A percentile compares a stretch with the other conserved stretches of the same genome.
Evolutionary conservation across 495 filamentous ascomycete species (phyloP).

Genomic region (Podospora sp.): DNA sequence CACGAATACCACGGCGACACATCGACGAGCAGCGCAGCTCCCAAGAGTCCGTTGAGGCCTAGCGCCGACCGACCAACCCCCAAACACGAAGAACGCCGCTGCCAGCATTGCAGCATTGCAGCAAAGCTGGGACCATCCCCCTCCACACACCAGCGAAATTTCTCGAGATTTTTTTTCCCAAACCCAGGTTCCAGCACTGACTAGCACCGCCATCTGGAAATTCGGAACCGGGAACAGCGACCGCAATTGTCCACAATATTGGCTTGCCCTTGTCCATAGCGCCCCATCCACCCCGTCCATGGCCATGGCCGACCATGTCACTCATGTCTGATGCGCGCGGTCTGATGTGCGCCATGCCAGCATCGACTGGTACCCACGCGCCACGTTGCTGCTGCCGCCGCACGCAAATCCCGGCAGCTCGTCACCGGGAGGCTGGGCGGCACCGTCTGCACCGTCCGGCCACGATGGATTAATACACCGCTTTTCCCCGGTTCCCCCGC

Average conservation of each 20-base stretch:
- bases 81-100: no score
- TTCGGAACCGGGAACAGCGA: not conserved
- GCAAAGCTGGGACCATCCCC: not conserved
- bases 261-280: no score
- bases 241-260: slow-evolving; percentile 1
- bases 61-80: slow-evolving; percentile 5
- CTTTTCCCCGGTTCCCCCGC: slow-evolving; percentile 8
- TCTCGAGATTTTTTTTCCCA: not conserved
- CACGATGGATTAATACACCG: slow-evolving; percentile 16
- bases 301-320: no score
- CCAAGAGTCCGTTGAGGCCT: slow-evolving; percentile 4
- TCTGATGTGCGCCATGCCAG: slow-evolving; percentile 9
- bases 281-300: not conserved
- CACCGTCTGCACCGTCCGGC: not conserved
- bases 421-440: slow-evolving; percentile 20
- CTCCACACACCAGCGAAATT: not conserved
- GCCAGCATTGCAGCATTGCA: not conserved
- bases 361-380: slow-evolving; percentile 15
- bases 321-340: no score
- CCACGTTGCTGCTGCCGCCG: slow-evolving; percentile 27
- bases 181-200: not conserved
- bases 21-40: slow-evolving; percentile 25
- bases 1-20: slow-evolving; percentile 35
- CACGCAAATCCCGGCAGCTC: slow-evolving; percentile 18
- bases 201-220: not conserved